phyloP scores from a whole-genome alignment of 2,329 filamentous ascomycete genomes.

The Ascochyta fabae region DNA sequence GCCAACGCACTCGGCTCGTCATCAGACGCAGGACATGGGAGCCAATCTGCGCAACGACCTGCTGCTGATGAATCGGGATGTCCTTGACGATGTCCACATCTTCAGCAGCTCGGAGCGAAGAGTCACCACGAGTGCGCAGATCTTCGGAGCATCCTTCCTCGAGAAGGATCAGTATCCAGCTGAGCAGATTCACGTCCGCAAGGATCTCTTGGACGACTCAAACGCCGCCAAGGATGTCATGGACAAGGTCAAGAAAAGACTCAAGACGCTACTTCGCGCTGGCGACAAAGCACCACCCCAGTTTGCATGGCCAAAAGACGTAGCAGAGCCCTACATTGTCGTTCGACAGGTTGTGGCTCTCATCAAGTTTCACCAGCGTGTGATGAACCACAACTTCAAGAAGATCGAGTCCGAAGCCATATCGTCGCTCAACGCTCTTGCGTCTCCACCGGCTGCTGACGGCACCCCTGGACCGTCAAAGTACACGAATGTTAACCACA shows the following conservation, averaged over 20 bases:
- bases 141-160: conserved; percentile 89
- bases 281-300: conserved; percentile 93
- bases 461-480: conserved; percentile 50
- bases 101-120: conserved; percentile 95
- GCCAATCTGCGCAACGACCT: conserved; percentile 96
- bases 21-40: conserved; percentile 93
- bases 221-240: conserved; percentile 99
- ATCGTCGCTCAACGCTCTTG: conserved; percentile 62
- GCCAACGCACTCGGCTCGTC: conserved; percentile 94
- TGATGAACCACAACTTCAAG: conserved; percentile 93
- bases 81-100: conserved; percentile 89
- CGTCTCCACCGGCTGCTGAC: conserved; percentile 31
- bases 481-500: conserved; percentile 51
- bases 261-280: conserved; percentile 88
- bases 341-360: conserved; percentile 90
- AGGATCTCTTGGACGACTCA: conserved; percentile 94
- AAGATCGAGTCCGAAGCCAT: conserved; percentile 74
- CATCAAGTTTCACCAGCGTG: conserved; percentile 95
- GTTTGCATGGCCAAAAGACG: conserved; percentile 96
- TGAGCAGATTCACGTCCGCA: conserved; percentile 88
- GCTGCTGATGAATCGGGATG: conserved; percentile 88
- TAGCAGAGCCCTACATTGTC: conserved; percentile 92
- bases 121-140: conserved; percentile 94
- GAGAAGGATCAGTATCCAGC: conserved; percentile 83
- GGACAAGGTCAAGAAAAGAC: conserved; percentile 99